A percentile compares a stretch with the other conserved stretches of the same genome.
These are phyloP conservation scores for Starmerella scarabaei DNA, from an alignment of 805 yeast species.

Conservation along the genomic window DNA sequence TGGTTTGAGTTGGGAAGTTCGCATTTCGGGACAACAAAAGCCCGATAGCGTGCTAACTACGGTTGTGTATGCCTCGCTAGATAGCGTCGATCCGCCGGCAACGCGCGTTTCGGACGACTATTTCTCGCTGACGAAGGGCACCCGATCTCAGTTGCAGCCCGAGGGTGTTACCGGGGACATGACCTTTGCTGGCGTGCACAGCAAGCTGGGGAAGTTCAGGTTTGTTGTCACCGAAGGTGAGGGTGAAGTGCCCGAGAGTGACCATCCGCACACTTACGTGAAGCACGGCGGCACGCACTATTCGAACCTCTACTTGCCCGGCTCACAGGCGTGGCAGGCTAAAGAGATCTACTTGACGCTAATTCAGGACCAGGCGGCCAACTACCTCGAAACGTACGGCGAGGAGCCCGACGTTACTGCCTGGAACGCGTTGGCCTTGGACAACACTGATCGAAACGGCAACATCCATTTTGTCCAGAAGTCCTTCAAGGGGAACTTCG, in stretches of 20 bases:
- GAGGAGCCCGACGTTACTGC: slow-evolving; percentile 32
- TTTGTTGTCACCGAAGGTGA: slow-evolving; percentile 44
- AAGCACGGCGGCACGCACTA: slow-evolving; percentile 41
- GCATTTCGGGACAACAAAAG: slow-evolving; percentile 52
- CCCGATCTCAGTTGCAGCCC: slow-evolving; percentile 15
- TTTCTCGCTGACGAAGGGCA: slow-evolving; percentile 23
- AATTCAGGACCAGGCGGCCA: slow-evolving; percentile 53
- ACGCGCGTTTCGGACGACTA: slow-evolving; percentile 16
- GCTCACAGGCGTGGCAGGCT: slow-evolving; percentile 63
- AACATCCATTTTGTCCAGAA: slow-evolving; percentile 72
- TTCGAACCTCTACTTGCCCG: slow-evolving; percentile 56
- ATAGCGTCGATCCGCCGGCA: slow-evolving; percentile 33
- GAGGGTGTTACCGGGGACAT: slow-evolving; percentile 29
- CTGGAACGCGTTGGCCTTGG: slow-evolving; percentile 35
- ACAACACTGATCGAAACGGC: slow-evolving; percentile 55
- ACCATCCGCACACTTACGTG: slow-evolving; percentile 35
- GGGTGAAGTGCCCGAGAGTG: slow-evolving; percentile 32
- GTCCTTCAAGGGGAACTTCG: slow-evolving; percentile 57
- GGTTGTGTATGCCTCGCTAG: slow-evolving; percentile 68
- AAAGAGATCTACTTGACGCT: slow-evolving; percentile 59
- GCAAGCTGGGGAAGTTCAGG: slow-evolving; percentile 54
- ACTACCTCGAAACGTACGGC: slow-evolving; percentile 29
- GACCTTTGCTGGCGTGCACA: slow-evolving; percentile 40
- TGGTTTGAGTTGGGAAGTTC: slow-evolving; percentile 62
- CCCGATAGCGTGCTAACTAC: slow-evolving; percentile 39